Base-by-base conservation (phyloP, 1,139 yeast genomes). In the Pichia sp. region DNA sequence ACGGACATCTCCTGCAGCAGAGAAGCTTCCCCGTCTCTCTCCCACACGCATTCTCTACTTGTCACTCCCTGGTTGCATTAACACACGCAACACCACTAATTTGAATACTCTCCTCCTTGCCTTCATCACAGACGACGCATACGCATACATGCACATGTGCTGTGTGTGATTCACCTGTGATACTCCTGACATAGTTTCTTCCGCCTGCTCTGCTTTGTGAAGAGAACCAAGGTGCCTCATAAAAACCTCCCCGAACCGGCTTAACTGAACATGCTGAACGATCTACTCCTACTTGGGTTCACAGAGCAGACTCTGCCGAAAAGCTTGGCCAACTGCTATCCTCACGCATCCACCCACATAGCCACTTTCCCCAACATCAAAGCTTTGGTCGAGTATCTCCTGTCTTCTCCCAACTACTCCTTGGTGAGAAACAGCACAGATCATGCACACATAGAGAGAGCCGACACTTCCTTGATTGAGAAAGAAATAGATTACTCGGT, bases 401-500 rank as follows among this genome's bases (percentile, higher is more conserved):
- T 49, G 1, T 8, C 47, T 3, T n/a, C 44, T 13, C 11, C 50
- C 10, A 53, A 50, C 11, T 52, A 43, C 29, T 30, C 53, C 4
- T 41, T 54, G 38, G 26, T 19, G 15, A 32, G 15, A 8, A 15
- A 11, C 3, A 36, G 41, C n/a, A 30, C 34, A 13, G 1, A n/a
- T 15, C 13, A 16, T 8, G 8, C 2, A 16, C 31, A 45, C 8
- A 31, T 19, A 11, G 8, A 55, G 8, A 52, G 57, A 43, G 43
- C 55, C 5, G 31, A 45, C 6, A 57, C 55, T 23, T 19, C 10
- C 1, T 30, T 51, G 19, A 34, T 32, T 10, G 68, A 66, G 42
- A 46, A 50, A 13, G 70, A 67, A 54, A 48, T 63, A 7, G 54
- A 59, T 19, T 64, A 63, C 45, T 57, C 68, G 4, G 53, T 64